Conservation (phyloP, 345 rosid species). For the Melaleuca quinquenervia region DNA sequence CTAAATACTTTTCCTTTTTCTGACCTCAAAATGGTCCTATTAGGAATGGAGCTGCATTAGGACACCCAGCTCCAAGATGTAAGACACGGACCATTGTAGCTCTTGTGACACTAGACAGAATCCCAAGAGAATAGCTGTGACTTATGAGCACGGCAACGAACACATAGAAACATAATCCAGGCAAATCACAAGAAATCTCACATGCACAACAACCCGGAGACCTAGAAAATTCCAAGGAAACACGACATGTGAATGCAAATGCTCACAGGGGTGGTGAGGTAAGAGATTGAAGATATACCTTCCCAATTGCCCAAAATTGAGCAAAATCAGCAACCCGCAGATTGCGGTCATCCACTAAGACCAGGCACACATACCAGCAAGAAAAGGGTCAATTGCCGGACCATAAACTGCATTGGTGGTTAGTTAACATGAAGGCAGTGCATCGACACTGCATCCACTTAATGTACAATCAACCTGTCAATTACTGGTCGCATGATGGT, state of each 20-base stretch:
- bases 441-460: constrained; percentile 77
- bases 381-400: constrained; percentile 94
- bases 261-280: constrained; percentile 32
- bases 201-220: constrained; percentile 17
- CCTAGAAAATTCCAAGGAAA: constrained; percentile 17
- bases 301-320: constrained; percentile 99
- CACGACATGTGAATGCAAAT: constrained; percentile 15
- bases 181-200: neutral
- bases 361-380: constrained; percentile 94
- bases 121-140: neutral
- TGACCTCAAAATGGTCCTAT: neutral
- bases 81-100: neutral
- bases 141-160: neutral
- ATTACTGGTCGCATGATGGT: constrained; percentile 22
- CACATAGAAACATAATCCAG: neutral
- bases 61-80: neutral
- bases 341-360: constrained; percentile 99
- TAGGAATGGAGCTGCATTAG: neutral
- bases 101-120: neutral
- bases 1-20: neutral
- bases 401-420: constrained; percentile 90
- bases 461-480: constrained; percentile 45
- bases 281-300: constrained; percentile 86
- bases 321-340: constrained; percentile 99
- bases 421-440: constrained; percentile 85